Evolutionary conservation across 805 yeast genomes (phyloP).

Genomic region (Scheffersomyces ergatensis): DNA sequence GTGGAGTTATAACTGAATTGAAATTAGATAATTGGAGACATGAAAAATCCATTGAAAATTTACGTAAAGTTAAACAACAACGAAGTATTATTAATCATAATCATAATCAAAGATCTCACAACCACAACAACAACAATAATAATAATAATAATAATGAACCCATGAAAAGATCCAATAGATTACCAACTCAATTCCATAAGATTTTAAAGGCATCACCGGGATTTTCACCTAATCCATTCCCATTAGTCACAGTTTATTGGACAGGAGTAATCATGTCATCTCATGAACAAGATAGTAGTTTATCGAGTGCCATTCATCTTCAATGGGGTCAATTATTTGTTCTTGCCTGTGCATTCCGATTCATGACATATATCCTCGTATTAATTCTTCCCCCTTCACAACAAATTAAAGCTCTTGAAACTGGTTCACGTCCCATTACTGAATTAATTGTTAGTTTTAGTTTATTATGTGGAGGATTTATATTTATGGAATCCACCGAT

Average conservation of each 20-base stretch:
- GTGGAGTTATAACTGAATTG: conserved; percentile 83
- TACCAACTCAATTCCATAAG: background rate
- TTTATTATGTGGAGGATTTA: conserved; percentile 81
- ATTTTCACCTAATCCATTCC: conserved; percentile 91
- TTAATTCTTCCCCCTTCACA: conserved; percentile 39
- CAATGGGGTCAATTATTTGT: conserved; percentile 92
- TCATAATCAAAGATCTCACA: background rate
- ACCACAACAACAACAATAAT: too few relatives aligned
- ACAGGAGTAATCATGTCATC: conserved; percentile 95
- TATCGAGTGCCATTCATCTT: conserved; percentile 76
- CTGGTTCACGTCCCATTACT: conserved; percentile 68
- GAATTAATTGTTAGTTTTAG: conserved; percentile 80
- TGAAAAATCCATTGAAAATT: conserved; percentile 21
- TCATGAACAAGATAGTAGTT: conserved; percentile 79
- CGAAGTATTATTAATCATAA: conserved; percentile 4
- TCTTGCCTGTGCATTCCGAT: conserved; percentile 77
- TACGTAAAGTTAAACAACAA: conserved; percentile 3
- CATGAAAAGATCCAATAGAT: background rate
- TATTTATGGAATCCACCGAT: conserved; percentile 90
- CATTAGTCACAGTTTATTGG: conserved; percentile 91
- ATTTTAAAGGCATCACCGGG: conserved; percentile 56
- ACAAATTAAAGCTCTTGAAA: conserved; percentile 24
- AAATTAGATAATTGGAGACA: conserved; percentile 61
- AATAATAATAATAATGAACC: background rate
- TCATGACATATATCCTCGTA: conserved; percentile 58